These are phyloP conservation scores for Lycium barbarum DNA, from an alignment of 257 asterid genomes.

Conservation along the genomic window DNA sequence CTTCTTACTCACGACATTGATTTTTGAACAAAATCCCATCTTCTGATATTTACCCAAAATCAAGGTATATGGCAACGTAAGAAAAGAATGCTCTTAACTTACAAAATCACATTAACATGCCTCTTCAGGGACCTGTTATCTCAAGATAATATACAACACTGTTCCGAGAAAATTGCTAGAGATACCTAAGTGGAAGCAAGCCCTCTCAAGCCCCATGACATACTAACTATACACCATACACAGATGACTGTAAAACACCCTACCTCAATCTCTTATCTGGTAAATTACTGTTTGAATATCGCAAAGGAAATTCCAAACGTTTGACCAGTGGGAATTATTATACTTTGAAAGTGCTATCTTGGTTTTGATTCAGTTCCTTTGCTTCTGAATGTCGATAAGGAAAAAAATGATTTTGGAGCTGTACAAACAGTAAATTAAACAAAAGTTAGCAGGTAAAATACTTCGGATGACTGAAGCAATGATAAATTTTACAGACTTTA, in stretches of 20 bases:
- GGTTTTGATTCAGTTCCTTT: conserved; percentile 39
- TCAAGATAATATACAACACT: neutral
- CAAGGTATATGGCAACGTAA: neutral
- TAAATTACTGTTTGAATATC: conserved; percentile 11
- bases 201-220: neutral
- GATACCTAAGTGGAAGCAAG: neutral
- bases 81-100: neutral
- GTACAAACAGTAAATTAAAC: conserved; percentile 18
- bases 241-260: neutral
- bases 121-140: neutral
- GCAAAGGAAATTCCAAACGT: neutral
- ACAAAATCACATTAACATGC: conserved; percentile 9
- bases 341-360: conserved; percentile 21
- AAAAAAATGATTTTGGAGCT: conserved; percentile 36
- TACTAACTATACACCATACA: conserved; percentile 25
- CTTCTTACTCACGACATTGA: neutral
- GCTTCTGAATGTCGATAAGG: conserved; percentile 34
- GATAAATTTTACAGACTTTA: neutral
- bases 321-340: neutral
- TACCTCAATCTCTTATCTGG: neutral
- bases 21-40: neutral
- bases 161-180: conserved; percentile 2
- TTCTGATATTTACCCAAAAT: neutral
- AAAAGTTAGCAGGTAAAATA: neutral
- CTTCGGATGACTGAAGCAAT: neutral